A percentile compares a stretch with the other conserved stretches of the same genome.
Evolutionary conservation across 495 filamentous ascomycete genomes (phyloP).

Genomic region (Geopyxis carbonaria): DNA sequence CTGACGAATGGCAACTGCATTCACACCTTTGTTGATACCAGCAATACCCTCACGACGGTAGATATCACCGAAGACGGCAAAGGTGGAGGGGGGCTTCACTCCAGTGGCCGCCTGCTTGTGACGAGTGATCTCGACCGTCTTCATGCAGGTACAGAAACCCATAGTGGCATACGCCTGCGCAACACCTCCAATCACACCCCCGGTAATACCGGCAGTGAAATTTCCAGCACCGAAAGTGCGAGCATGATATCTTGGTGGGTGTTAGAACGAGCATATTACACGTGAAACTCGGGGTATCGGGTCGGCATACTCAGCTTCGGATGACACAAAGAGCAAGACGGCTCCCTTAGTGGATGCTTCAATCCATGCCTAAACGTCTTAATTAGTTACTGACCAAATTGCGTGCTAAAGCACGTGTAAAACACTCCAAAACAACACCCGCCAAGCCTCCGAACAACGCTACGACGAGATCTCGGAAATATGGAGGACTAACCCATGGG

Average conservation of each 20-base stretch:
- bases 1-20: conserved; percentile 93
- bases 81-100: conserved; percentile 70
- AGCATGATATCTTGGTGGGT: conserved; percentile 44
- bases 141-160: conserved; percentile 99
- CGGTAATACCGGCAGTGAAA: conserved; percentile 73
- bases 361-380: conserved; percentile 60
- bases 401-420: conserved; percentile 1
- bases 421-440: conserved; percentile 3
- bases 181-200: conserved; percentile 86
- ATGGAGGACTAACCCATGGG: conserved; percentile 47
- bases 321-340: conserved; percentile 96
- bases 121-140: conserved; percentile 98
- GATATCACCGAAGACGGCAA: conserved; percentile 90
- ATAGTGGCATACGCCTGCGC: conserved; percentile 98
- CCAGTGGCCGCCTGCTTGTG: conserved; percentile 78
- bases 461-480: conserved; percentile 6
- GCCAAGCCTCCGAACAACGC: conserved; percentile 1
- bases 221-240: conserved; percentile 61
- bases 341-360: conserved; percentile 99
- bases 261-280: background rate
- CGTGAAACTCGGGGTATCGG: background rate
- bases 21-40: conserved; percentile 96
- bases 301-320: conserved; percentile 57
- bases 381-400: background rate
- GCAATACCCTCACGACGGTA: conserved; percentile 85